Base-by-base conservation (phyloP, 2,329 filamentous ascomycete species). In the Botryotinia narcissicola region DNA sequence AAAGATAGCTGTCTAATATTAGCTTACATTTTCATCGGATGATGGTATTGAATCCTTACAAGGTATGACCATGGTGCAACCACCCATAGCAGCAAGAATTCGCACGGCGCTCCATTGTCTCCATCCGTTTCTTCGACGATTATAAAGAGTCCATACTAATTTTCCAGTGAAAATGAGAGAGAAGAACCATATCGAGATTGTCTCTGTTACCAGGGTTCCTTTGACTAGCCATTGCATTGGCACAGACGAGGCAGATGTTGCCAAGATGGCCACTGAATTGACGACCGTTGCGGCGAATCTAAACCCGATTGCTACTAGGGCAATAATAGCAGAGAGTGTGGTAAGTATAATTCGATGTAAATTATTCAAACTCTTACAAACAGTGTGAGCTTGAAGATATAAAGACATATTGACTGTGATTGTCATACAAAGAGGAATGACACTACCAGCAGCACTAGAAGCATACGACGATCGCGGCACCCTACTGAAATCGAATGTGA, bases 71-170 rank as follows among this genome's bases (percentile, higher is more conserved):
- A 92, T 85, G 1, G 90, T 91, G 81, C 91, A 90, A 75, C 87
- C 89, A 66, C 89, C 88, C 86, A 91, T 91, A 77, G 91, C 86
- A 80, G 90, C 90, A 75, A 92, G 87, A 73, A 90, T 86, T 77
- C 90, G 88, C 85, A 92, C 89, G 1, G 89, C 87, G 16, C 89
- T 88, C 78, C 90, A 91, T 72, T 88, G 86, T 72, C 83, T 85
- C 78, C 91, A 83, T 2, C 89, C 88, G 74, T 92, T 82, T 76
- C 83, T 84, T 72, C 83, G 85, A 35, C 90, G 86, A 75, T 87
- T 83, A 14, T 83, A 80, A 48, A 92, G 86, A 10, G 89, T 88
- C 75, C 85, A 83, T 10, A 86, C 87, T 7, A 92, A 84, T 81
- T 92, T 92, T 73, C 80, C 82, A 57, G 87, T 85, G 80, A 92